These are phyloP conservation scores for Pseudogymnoascus sp. DNA, from an alignment of 2,329 filamentous ascomycete species.

Conservation along the genomic window DNA sequence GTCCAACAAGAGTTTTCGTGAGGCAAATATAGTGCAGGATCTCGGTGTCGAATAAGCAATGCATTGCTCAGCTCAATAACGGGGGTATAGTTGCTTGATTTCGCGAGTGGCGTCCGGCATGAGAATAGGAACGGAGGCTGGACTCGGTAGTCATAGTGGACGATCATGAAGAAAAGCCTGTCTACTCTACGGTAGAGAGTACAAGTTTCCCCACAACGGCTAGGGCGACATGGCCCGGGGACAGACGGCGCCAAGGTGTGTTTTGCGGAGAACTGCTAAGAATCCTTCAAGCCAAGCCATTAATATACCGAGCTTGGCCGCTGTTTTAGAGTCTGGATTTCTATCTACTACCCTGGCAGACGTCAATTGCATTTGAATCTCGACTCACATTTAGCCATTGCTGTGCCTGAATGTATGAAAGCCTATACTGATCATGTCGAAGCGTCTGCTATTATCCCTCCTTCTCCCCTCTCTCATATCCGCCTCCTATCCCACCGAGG, in stretches of 20 bases:
- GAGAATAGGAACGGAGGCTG: neutral
- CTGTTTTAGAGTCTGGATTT: neutral
- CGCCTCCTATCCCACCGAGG: neutral
- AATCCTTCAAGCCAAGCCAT: neutral
- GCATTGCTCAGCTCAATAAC: neutral
- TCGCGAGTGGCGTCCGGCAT: neutral
- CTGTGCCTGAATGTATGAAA: neutral
- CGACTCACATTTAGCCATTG: neutral
- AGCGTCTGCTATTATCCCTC: neutral
- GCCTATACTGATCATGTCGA: neutral
- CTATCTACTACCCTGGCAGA: neutral
- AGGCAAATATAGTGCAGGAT: neutral
- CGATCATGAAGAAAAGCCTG: neutral
- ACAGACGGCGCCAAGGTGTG: neutral
- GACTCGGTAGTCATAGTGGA: neutral
- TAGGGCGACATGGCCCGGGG: neutral
- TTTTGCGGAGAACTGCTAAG: neutral
- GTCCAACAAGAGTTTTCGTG: neutral
- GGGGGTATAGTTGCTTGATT: neutral
- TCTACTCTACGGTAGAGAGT: no score
- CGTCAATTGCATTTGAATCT: neutral
- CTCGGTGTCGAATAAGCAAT: neutral
- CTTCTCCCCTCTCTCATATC: neutral
- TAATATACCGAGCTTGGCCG: neutral
- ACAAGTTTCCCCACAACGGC: neutral